These are phyloP conservation scores for Mollisiaceae sp. DNA, from an alignment of 2,329 filamentous ascomycete genomes.

Conservation along the genomic window DNA sequence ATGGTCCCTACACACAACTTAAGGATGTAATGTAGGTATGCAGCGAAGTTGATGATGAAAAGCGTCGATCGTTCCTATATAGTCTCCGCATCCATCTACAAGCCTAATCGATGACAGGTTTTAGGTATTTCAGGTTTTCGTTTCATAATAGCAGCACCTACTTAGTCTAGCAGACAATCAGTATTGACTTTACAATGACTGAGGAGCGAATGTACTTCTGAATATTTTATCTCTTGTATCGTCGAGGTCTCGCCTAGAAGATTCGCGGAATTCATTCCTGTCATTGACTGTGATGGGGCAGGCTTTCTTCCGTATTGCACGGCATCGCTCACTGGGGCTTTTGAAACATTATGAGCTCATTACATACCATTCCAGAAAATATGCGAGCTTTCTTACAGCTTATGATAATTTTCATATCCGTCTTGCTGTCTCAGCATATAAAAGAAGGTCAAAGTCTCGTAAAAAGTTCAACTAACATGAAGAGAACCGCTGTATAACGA, in stretches of 20 bases:
- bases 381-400: not conserved
- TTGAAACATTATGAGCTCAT: not conserved
- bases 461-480: not conserved
- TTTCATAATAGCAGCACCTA: not conserved
- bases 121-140: not conserved
- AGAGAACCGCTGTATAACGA: not conserved
- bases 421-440: not conserved
- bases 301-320: not conserved
- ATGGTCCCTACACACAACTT: not conserved
- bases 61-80: not conserved
- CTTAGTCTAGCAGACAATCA: not conserved
- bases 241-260: not conserved
- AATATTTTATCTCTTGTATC: not conserved
- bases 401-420: not conserved
- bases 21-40: not conserved
- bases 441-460: not conserved
- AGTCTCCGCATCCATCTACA: not conserved
- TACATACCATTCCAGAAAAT: not conserved
- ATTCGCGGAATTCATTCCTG: not conserved
- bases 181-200: not conserved
- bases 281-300: not conserved
- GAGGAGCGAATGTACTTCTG: not conserved
- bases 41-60: not conserved
- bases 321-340: not conserved
- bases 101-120: not conserved